Evolutionary conservation across 257 asterid genomes (phyloP).

Genomic region (Parsonsia alboflavescens): DNA sequence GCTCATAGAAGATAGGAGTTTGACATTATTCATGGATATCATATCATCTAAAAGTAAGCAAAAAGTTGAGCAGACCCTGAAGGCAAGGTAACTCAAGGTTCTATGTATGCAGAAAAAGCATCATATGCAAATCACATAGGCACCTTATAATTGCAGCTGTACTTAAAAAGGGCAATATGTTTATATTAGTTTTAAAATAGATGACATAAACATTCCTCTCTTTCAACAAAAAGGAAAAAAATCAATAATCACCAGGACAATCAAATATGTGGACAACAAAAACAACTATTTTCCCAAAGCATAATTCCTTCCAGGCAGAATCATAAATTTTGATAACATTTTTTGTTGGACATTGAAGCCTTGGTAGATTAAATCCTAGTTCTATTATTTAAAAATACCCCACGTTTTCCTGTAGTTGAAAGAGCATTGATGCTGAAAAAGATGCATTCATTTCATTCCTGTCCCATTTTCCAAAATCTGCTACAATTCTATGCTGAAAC

Average conservation of each 20-base stretch:
- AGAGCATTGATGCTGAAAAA: not conserved
- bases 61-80: not conserved
- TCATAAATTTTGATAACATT: not conserved
- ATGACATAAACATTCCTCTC: not conserved
- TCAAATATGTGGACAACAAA: no score
- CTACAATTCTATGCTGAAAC: not conserved
- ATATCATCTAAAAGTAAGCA: not conserved
- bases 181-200: not conserved
- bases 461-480: not conserved
- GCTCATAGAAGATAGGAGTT: constrained; percentile 5
- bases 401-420: not conserved
- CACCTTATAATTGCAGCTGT: not conserved
- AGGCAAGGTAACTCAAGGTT: not conserved
- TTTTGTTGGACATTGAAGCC: not conserved
- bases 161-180: not conserved
- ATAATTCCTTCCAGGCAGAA: not conserved
- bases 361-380: not conserved
- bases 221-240: not conserved
- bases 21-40: not conserved
- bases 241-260: not conserved
- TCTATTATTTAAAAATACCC: not conserved
- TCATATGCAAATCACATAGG: not conserved
- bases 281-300: no score
- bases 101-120: not conserved
- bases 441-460: not conserved